phyloP scores from a whole-genome alignment of 805 yeast species.

The Hanseniaspora nectarophila region DNA sequence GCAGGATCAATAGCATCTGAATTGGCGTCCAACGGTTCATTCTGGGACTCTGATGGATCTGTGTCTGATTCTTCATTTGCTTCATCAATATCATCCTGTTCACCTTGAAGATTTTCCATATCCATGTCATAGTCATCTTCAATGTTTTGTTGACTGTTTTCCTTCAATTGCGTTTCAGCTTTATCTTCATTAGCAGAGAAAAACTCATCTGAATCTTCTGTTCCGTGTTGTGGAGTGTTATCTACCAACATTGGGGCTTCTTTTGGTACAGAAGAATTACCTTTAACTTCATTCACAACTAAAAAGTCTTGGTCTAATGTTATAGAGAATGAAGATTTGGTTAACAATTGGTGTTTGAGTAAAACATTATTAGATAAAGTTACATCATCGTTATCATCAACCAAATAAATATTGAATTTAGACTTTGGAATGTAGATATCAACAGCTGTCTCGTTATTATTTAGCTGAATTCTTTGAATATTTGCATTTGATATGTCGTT shows the following conservation, averaged over 20 bases:
- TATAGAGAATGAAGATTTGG: neutral
- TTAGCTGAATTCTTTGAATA: too few relatives aligned
- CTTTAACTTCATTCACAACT: neutral
- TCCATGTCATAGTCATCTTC: neutral
- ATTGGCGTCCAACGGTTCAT: neutral
- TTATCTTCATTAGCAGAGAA: neutral
- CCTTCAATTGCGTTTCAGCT: too few relatives aligned
- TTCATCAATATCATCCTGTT: neutral
- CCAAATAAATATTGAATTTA: neutral
- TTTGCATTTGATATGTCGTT: too few relatives aligned
- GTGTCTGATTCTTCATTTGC: neutral
- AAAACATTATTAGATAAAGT: neutral
- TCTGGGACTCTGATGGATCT: neutral
- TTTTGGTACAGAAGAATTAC: neutral
- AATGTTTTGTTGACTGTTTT: neutral
- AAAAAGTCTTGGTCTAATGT: too few relatives aligned
- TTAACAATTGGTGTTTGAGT: neutral
- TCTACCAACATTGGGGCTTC: too few relatives aligned
- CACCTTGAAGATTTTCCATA: neutral
- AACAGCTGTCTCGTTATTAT: neutral
- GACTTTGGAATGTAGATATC: conserved; percentile 3
- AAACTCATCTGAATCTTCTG: neutral
- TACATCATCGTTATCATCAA: neutral
- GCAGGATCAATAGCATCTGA: neutral
- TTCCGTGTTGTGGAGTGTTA: neutral